Percentiles rank a stretch among this genome's conserved stretches.
These are phyloP conservation scores for Blastobotrys illinoisensis DNA, from an alignment of 1,139 yeast species.

Conservation along the genomic window DNA sequence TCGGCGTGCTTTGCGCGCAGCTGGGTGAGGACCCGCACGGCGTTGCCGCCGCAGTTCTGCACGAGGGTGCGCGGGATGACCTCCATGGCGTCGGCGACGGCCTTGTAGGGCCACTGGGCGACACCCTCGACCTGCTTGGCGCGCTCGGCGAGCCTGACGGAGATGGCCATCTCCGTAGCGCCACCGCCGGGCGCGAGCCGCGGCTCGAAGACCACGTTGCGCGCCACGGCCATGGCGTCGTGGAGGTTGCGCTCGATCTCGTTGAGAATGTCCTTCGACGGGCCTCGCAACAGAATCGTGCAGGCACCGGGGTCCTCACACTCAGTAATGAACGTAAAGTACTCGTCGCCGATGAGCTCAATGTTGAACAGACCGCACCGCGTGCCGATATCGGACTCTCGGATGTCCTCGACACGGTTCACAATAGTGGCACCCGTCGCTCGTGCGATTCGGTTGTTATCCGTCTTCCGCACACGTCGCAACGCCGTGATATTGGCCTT, in stretches of 20 bases:
- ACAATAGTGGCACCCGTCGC: conserved; percentile 98
- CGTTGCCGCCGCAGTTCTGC: conserved; percentile 97
- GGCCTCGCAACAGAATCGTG: conserved; percentile 88
- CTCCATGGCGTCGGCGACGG: conserved; percentile 98
- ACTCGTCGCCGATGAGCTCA: conserved; percentile 95
- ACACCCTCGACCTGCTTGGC: conserved; percentile 93
- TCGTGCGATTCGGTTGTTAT: conserved; percentile 93
- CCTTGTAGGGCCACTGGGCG: conserved; percentile 98
- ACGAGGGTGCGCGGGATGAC: conserved; percentile 95
- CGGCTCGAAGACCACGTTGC: conserved; percentile 94
- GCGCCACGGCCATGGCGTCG: conserved; percentile 97
- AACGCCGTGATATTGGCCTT: conserved; percentile 91
- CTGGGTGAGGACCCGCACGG: conserved; percentile 82
- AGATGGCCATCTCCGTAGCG: conserved; percentile 98
- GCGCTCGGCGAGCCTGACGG: conserved; percentile 80
- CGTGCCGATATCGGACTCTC: conserved; percentile 84
- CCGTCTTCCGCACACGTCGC: conserved; percentile 93
- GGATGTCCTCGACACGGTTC: conserved; percentile 89
- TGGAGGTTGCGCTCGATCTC: conserved; percentile 96
- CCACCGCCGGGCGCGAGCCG: conserved; percentile 98
- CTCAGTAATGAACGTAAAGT: conserved; percentile 78
- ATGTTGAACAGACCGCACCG: conserved; percentile 88
- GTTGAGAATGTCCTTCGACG: conserved; percentile 92
- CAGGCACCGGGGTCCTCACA: conserved; percentile 90
- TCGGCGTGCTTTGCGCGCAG: conserved; percentile 95